These are phyloP conservation scores for Nakaseomyces kungkrabaensis DNA, from an alignment of 1,139 yeast genomes.

Conservation along the genomic window DNA sequence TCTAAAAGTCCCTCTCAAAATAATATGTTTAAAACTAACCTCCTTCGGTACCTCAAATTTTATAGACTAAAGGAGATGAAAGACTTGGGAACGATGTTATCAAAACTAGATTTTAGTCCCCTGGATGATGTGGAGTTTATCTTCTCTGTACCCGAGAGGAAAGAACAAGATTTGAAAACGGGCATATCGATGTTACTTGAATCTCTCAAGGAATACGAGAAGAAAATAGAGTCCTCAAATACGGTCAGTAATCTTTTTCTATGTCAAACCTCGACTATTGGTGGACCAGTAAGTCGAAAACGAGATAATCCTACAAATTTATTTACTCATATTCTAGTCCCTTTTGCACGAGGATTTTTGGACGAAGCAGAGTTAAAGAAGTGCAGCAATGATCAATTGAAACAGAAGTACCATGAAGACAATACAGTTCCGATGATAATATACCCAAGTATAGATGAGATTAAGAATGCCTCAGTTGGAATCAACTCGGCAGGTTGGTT, in stretches of 20 bases:
- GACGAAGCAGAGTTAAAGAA: slow-evolving; percentile 6
- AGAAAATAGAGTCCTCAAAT: neutral
- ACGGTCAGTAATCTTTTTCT: slow-evolving; percentile 30
- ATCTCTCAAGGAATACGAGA: neutral
- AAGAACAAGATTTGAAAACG: slow-evolving; percentile 30
- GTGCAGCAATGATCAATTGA: slow-evolving; percentile 9
- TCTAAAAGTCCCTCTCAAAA: neutral
- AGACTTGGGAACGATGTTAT: slow-evolving; percentile 29
- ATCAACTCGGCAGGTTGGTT: slow-evolving; percentile 46
- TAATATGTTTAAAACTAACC: slow-evolving; percentile 22
- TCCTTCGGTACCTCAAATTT: slow-evolving; percentile 36
- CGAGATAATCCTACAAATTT: slow-evolving; percentile 33
- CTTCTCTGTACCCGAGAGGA: slow-evolving; percentile 45
- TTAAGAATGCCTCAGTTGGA: slow-evolving; percentile 38
- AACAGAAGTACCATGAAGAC: slow-evolving; percentile 22
- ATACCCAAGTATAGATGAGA: slow-evolving; percentile 47
- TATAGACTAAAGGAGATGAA: slow-evolving; percentile 33
- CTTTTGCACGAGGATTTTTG: slow-evolving; percentile 19
- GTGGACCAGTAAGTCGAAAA: slow-evolving; percentile 39
- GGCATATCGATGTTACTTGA: neutral
- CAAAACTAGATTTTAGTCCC: slow-evolving; percentile 35
- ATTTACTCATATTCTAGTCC: slow-evolving; percentile 49
- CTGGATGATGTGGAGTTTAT: slow-evolving; percentile 43
- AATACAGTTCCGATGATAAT: slow-evolving; percentile 40
- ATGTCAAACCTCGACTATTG: slow-evolving; percentile 53